These are phyloP conservation scores for Trichoderma guizhouense DNA, from an alignment of 2,329 filamentous ascomycete species.

Conservation along the genomic window DNA sequence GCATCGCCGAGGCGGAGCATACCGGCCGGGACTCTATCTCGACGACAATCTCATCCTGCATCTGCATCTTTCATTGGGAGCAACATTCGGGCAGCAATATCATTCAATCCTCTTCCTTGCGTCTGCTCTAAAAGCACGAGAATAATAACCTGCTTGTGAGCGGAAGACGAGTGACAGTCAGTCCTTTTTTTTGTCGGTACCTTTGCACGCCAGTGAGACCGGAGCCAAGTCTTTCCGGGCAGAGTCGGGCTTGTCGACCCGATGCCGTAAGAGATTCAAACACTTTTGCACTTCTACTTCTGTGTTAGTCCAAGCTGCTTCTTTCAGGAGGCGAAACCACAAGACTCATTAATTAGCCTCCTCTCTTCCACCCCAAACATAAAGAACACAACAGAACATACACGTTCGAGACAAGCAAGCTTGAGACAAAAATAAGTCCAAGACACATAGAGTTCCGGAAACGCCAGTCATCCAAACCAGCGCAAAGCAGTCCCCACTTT, in stretches of 20 bases:
- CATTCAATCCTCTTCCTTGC: neutral
- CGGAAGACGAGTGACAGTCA: neutral
- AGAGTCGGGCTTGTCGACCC: neutral
- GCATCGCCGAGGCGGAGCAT: neutral
- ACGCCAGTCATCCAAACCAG: conserved; percentile 6
- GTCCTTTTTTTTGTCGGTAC: neutral
- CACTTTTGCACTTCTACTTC: neutral
- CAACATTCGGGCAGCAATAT: neutral
- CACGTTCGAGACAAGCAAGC: neutral
- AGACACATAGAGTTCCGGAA: neutral
- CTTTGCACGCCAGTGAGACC: conserved; percentile 4
- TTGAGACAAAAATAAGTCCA: neutral
- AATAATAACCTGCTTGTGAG: neutral
- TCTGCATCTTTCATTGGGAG: neutral
- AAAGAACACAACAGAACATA: neutral
- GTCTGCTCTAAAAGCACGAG: neutral
- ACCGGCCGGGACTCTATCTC: neutral
- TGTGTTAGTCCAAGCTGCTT: neutral
- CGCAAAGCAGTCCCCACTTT: neutral
- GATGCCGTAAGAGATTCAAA: conserved; percentile 4
- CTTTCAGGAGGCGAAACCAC: neutral
- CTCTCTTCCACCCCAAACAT: neutral
- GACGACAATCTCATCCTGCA: neutral
- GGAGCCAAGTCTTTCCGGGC: conserved; percentile 1
- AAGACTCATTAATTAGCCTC: neutral